Conservation (phyloP, 75 land plant genomes). For the Cupressus sempervirens region DNA sequence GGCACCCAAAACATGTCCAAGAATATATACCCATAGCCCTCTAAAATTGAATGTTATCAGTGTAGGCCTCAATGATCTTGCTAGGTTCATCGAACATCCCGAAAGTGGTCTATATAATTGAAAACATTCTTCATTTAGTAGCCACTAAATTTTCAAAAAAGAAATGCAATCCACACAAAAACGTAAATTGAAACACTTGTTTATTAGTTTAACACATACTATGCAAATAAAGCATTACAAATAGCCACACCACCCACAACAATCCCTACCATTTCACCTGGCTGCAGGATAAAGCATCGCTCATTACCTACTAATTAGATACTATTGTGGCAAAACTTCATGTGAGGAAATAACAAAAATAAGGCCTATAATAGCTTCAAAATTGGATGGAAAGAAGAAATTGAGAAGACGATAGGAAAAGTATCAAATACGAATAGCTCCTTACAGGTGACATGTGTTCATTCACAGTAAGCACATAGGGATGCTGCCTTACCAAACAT, state of each 20-base stretch:
- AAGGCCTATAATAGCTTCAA: too few species aligned
- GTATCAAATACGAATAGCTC: too few species aligned
- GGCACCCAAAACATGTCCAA: slow-evolving; percentile 53
- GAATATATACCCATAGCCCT: slow-evolving; percentile 63
- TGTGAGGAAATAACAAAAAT: too few species aligned
- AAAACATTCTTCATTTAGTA: neutral
- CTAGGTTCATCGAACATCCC: slow-evolving; percentile 87
- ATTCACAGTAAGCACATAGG: too few species aligned
- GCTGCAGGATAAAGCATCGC: slow-evolving; percentile 7
- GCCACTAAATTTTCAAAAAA: neutral
- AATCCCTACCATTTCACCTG: slow-evolving; percentile 71
- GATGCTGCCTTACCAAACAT: too few species aligned
- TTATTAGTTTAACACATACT: slow-evolving; percentile 25
- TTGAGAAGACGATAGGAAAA: too few species aligned
- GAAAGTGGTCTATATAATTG: slow-evolving; percentile 54
- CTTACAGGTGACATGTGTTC: too few species aligned
- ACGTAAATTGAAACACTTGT: too few species aligned
- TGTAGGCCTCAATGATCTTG: slow-evolving; percentile 75
- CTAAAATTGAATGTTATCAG: slow-evolving; percentile 38
- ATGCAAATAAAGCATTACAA: slow-evolving; percentile 52
- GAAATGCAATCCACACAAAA: neutral
- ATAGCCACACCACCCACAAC: slow-evolving; percentile 65
- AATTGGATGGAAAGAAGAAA: too few species aligned
- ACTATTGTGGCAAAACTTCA: too few species aligned
- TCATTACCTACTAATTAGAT: too few species aligned